phyloP scores from a whole-genome alignment of 2,329 filamentous ascomycete species.

The Claviceps arundinis region DNA sequence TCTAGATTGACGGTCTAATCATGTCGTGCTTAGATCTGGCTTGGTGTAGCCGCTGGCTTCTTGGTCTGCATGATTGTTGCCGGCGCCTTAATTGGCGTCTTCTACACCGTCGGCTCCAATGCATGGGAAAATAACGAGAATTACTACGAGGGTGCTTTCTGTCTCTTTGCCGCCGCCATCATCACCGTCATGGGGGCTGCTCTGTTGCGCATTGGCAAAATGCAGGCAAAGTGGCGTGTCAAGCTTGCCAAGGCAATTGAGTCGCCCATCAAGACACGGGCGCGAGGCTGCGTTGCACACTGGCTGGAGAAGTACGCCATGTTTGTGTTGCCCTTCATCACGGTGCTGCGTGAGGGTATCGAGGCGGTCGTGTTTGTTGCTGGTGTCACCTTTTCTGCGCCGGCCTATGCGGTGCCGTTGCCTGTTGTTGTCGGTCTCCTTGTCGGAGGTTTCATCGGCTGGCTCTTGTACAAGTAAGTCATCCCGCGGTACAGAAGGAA shows the following conservation, averaged over 20 bases:
- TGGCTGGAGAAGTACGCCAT: constrained; percentile 70
- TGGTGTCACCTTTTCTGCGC: constrained; percentile 65
- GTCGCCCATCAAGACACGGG: constrained; percentile 30
- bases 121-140: constrained; percentile 56
- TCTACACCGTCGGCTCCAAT: constrained; percentile 54
- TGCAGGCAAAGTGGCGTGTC: constrained; percentile 77
- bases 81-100: constrained; percentile 55
- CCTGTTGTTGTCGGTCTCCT: constrained; percentile 60
- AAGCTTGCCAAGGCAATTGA: constrained; percentile 65
- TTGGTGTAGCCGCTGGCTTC: constrained; percentile 49
- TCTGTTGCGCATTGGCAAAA: constrained; percentile 66
- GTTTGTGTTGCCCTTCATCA: constrained; percentile 78
- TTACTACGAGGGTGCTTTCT: constrained; percentile 72
- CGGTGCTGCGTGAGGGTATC: constrained; percentile 73
- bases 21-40: constrained; percentile 34
- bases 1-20: no score
- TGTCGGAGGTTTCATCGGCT: constrained; percentile 56
- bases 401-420: constrained; percentile 64
- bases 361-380: constrained; percentile 80
- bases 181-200: constrained; percentile 73
- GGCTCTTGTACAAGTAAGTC: constrained; percentile 62
- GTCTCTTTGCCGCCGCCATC: constrained; percentile 61
- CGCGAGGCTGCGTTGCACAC: constrained; percentile 38
- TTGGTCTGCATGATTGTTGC: constrained; percentile 53
- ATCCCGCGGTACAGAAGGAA: background rate